Percentiles rank a stretch among this genome's conserved stretches.
phyloP scores from a whole-genome alignment of 305 asterid species.

The Petunia hybrid region DNA sequence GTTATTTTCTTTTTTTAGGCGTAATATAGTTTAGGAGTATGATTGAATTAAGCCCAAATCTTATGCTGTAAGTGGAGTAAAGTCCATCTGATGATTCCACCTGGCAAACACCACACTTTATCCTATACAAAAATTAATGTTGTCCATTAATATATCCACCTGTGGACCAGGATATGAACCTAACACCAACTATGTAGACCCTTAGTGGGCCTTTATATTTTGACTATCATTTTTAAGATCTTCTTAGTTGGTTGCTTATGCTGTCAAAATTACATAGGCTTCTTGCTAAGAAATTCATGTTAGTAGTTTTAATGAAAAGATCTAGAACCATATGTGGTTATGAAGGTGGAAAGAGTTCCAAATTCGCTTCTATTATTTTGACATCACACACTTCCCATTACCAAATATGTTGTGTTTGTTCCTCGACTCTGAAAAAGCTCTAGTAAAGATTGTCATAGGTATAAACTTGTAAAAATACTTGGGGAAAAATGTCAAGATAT shows the following conservation, averaged over 20 bases:
- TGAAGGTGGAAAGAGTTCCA: not conserved
- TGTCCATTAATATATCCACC: not conserved
- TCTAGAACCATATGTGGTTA: not conserved
- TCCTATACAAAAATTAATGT: not conserved
- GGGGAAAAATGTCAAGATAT: too few species aligned
- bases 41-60: not conserved
- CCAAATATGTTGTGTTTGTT: too few species aligned
- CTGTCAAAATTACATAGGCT: not conserved
- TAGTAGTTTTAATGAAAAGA: slow-evolving; percentile 12
- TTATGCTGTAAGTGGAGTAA: not conserved
- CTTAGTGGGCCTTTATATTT: slow-evolving; percentile 26
- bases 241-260: slow-evolving; percentile 17
- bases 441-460: too few species aligned
- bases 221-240: not conserved
- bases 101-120: not conserved
- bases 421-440: too few species aligned
- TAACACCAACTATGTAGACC: slow-evolving; percentile 36
- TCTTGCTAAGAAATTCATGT: not conserved
- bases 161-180: slow-evolving; percentile 30
- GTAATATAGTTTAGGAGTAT: not conserved
- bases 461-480: too few species aligned
- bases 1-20: not conserved
- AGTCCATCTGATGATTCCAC: not conserved
- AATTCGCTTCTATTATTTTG: too few species aligned
- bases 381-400: too few species aligned